Base-by-base conservation (phyloP, 768 basidiomycete species). In the Pulveroboletus sp. region DNA sequence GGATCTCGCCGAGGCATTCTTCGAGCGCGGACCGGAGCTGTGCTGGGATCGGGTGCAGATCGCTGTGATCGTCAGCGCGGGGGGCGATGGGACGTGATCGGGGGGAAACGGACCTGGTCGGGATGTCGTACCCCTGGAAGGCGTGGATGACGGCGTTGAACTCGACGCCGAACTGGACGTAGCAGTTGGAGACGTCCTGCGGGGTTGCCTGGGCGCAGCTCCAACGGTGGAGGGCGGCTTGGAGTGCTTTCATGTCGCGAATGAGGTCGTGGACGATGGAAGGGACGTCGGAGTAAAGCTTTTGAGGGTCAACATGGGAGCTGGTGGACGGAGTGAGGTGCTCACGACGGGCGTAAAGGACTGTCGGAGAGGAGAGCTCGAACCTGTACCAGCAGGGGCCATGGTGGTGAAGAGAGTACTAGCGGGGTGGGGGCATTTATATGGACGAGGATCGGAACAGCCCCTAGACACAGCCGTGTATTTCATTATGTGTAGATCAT, bases 131-230 rank as follows among this genome's bases (percentile, higher is more conserved):
- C 29, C 74, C 71, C 10, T 79, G 76, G 62, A 98, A 96, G 0
- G 92, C 89, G 32, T 70, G 74, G 19, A 90, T 79, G 35, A 85
- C 85, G 3, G 76, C 69, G 67, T 93, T 93, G 73, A 96, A 94
- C 57, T 93, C 86, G 61, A 87, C 86, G 37, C 92, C 93, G 14
- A 96, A 79, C 58, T 82, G 79, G 46, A 98, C 89, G 65, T 93
- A 98, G 45, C 89, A 79, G 65, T 95, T 83, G 74, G 88, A 91
- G 60, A 98, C 91, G 61, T 90, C 74, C 13, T 68, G 71, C 45
- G 91, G 86, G 2, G 76, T 69, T 1, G 81, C 81, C 38, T 77
- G 71, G 4, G 75, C 72, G 1, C 69, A 53, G 42, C 83, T 79
- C 92, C 93, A 94, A 51, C 77, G 76, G 23, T 71, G 75, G 39